A percentile compares a stretch with the other conserved stretches of the same genome.
phyloP scores from a whole-genome alignment of 441 rosid species.

The Viola pubescens region DNA sequence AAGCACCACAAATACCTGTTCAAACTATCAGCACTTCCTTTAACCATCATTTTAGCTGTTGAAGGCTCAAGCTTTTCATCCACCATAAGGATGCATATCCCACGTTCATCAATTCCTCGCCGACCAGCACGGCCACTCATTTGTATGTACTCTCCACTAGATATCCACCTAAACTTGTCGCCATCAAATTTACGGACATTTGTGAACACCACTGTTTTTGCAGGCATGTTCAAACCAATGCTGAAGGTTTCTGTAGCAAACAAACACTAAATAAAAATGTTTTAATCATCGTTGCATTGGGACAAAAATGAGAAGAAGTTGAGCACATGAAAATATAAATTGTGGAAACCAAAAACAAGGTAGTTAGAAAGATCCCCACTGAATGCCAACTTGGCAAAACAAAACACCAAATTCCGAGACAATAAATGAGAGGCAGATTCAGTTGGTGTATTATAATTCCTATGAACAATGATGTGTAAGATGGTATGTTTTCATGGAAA shows the following conservation, averaged over 20 bases:
- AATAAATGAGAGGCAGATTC: no score
- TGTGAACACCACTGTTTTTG: constrained; percentile 96
- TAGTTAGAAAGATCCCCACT: no score
- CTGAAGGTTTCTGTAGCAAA: constrained; percentile 99
- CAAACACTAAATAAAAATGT: constrained; percentile 56
- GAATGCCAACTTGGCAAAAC: no score
- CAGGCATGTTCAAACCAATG: constrained; percentile 98
- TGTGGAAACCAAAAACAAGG: not conserved
- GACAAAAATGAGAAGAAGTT: not conserved
- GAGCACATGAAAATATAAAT: not conserved
- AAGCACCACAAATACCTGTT: constrained; percentile 55
- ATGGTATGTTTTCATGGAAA: no score
- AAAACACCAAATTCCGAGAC: no score
- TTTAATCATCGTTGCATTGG: constrained; percentile 20
- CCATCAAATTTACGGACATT: constrained; percentile 98
- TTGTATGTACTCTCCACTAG: constrained; percentile 96
- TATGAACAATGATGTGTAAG: no score
- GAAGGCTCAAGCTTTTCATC: constrained; percentile 97
- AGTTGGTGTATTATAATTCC: no score
- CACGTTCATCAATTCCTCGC: constrained; percentile 95
- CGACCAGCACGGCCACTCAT: constrained; percentile 99
- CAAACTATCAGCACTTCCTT: constrained; percentile 94
- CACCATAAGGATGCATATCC: constrained; percentile 93
- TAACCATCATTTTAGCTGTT: constrained; percentile 88
- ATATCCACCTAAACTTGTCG: constrained; percentile 95